Percentiles rank a stretch among this genome's conserved stretches.
phyloP scores from a whole-genome alignment of 2,329 filamentous ascomycete genomes.

The Stachybotrys chartarum region DNA sequence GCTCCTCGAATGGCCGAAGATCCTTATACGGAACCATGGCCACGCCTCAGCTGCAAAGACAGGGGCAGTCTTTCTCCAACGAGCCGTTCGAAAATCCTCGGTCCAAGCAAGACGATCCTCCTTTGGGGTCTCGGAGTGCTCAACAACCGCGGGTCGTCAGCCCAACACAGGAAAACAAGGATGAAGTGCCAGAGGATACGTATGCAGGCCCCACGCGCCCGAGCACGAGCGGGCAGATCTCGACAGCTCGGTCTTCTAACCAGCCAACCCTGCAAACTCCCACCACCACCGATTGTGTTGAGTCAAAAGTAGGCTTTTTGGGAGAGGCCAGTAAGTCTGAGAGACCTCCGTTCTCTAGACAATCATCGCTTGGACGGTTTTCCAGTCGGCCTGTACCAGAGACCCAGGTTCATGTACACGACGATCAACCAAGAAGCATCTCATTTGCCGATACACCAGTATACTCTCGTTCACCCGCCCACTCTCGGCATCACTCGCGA shows the following conservation, averaged over 20 bases:
- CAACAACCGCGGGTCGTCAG: neutral
- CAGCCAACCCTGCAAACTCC: conserved; percentile 64
- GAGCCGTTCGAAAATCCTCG: neutral
- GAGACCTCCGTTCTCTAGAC: conserved; percentile 29
- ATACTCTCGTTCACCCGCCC: conserved; percentile 13
- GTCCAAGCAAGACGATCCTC: neutral
- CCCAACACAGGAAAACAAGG: neutral
- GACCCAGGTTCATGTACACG: conserved; percentile 47
- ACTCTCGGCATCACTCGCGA: conserved; percentile 28
- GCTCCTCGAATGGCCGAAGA: neutral
- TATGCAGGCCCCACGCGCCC: conserved; percentile 27
- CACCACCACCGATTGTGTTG: conserved; percentile 55
- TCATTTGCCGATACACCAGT: conserved; percentile 47
- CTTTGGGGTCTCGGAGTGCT: neutral
- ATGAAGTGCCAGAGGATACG: neutral
- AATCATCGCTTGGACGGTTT: conserved; percentile 49
- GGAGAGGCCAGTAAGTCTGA: conserved; percentile 21
- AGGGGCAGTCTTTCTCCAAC: neutral
- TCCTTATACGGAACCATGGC: neutral
- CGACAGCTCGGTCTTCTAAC: conserved; percentile 59
- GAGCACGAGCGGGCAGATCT: conserved; percentile 44
- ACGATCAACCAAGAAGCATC: conserved; percentile 50
- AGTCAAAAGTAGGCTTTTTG: conserved; percentile 60
- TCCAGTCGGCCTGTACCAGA: conserved; percentile 57
- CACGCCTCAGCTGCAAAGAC: neutral